These are phyloP conservation scores for Collybia mongolica DNA, from an alignment of 768 basidiomycete genomes.

Conservation along the genomic window DNA sequence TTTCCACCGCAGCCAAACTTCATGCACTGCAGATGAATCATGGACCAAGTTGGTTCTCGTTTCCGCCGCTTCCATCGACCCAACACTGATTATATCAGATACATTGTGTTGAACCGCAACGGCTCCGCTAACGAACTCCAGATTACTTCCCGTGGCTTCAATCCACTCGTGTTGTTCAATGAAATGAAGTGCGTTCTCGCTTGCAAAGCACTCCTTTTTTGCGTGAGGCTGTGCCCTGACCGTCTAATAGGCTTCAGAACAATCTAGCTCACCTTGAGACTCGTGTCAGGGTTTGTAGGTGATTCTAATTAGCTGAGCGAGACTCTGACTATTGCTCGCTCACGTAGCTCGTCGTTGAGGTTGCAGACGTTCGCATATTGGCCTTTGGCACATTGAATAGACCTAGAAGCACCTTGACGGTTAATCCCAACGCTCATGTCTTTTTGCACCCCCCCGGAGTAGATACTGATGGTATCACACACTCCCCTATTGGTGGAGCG, in stretches of 20 bases:
- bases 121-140: conserved; percentile 74
- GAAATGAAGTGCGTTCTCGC: conserved; percentile 65
- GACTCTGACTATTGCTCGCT: conserved; percentile 5
- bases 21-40: conserved; percentile 77
- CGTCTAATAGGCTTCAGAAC: conserved; percentile 54
- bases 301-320: not conserved
- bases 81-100: conserved; percentile 38
- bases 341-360: conserved; percentile 61
- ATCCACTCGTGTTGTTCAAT: conserved; percentile 65
- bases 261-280: conserved; percentile 69
- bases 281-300: conserved; percentile 53
- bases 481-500: conserved; percentile 6
- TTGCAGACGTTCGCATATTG: conserved; percentile 71
- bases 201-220: not conserved
- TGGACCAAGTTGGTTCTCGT: conserved; percentile 68
- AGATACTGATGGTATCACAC: conserved; percentile 18
- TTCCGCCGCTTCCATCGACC: conserved; percentile 8
- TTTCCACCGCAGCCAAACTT: conserved; percentile 65
- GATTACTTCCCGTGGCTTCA: conserved; percentile 64
- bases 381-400: conserved; percentile 65
- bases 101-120: conserved; percentile 73
- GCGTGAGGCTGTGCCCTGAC: not conserved
- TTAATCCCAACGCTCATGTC: conserved; percentile 67
- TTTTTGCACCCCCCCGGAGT: conserved; percentile 74
- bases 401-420: conserved; percentile 51